Evolutionary conservation across 2,329 filamentous ascomycete genomes (phyloP), one percentile per base, ranked within the genome.

Genomic region (Sclerotiophoma versabilis): DNA sequence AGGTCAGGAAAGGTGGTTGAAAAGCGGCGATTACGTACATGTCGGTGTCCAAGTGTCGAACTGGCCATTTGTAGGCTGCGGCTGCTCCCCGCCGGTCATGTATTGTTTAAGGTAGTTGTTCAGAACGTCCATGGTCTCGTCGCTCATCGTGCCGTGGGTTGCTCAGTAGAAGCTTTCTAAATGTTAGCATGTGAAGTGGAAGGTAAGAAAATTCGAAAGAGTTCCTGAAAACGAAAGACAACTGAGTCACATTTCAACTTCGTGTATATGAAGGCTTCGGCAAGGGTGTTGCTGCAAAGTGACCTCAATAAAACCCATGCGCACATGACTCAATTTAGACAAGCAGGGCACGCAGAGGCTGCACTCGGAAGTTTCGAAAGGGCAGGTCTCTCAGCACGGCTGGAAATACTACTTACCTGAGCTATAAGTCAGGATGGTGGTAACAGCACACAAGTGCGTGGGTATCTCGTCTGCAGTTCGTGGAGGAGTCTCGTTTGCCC

Each of bases 11-110:
- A 22, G 27, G 5, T 20, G 1, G 5, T 15, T 8, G 7, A 5
- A 14, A 14, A 1, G 2, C 20, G 2, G 4, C 6, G 10, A 8
- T 4, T 5, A 55, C 69, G 62, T 63, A 77, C 76, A 79, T 15
- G 71, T 69, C 32, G 77, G 76, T 26, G 72, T 72, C 77, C 76
- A 79, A 38, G 63, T 69, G 33, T 60, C 50, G 15, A 49, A 48
- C 17, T 50, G 41, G 36, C 44, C 43, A 15, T 42, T 51, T 10
- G 45, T 41, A 6, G 38, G 27, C 36, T 60, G 46, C 15, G 43
- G 38, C 29, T 55, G 50, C 22, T 53, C 19, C 22, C 19, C 38
- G 11, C 50, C 50, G 22, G 39, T 36, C 44, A 57, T 48, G 34
- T 55, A 60, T 14, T 60, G 57, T 8, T 47, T 42, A 41, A 58